Conservation (phyloP, 2,329 filamentous ascomycete species). For the Diaporthe capsici region DNA sequence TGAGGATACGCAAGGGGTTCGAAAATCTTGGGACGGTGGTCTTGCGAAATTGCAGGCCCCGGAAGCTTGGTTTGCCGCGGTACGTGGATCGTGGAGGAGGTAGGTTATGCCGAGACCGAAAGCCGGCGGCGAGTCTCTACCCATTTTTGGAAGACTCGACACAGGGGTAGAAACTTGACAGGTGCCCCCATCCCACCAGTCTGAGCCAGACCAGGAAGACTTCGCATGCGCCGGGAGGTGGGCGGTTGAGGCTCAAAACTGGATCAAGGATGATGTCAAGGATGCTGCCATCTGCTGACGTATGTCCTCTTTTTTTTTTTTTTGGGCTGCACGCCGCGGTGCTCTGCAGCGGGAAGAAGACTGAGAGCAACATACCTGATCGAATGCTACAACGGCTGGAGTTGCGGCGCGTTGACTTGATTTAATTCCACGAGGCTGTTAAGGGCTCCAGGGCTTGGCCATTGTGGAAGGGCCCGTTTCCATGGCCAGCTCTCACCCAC, state of each 20-base stretch:
- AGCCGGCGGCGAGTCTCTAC: conserved; percentile 24
- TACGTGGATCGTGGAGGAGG: conserved; percentile 7
- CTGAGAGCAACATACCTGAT: neutral
- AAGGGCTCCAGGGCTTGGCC: neutral
- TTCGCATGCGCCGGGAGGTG: neutral
- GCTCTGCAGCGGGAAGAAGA: neutral
- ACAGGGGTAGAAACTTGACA: conserved; percentile 30
- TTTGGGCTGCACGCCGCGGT: neutral
- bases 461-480: neutral
- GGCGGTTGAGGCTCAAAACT: conserved; percentile 21
- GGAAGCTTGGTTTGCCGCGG: conserved; percentile 31
- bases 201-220: neutral
- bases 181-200: neutral
- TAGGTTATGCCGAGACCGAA: conserved; percentile 31
- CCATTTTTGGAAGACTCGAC: conserved; percentile 30
- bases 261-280: conserved; percentile 10
- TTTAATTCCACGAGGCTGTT: neutral
- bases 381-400: neutral
- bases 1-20: conserved; percentile 2
- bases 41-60: conserved; percentile 32
- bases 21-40: neutral
- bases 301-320: neutral
- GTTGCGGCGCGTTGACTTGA: neutral
- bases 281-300: neutral
- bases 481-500: neutral